These are phyloP conservation scores for Phytophthora tentaculata DNA, from an alignment of 352 stramenopile genomes.

Conservation along the genomic window DNA sequence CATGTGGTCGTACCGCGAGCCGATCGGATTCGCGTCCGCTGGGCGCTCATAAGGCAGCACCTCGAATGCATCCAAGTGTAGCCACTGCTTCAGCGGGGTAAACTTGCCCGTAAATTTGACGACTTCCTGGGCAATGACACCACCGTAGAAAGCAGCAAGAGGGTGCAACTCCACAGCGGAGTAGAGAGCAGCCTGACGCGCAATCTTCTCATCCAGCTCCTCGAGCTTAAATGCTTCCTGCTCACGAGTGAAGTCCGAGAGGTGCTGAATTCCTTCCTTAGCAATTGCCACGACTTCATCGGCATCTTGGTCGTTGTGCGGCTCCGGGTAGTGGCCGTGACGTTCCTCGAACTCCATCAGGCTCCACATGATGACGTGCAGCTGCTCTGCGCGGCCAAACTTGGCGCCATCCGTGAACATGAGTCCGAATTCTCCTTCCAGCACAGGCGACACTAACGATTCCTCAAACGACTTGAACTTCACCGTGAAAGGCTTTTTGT, in stretches of 20 bases:
- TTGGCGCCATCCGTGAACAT: conserved; percentile 90
- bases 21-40: conserved; percentile 56
- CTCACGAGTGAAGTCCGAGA: conserved; percentile 63
- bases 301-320: conserved; percentile 68
- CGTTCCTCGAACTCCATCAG: conserved; percentile 82
- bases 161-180: conserved; percentile 79
- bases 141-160: conserved; percentile 82
- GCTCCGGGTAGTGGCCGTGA: conserved; percentile 64
- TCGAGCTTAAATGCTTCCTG: conserved; percentile 70
- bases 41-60: conserved; percentile 72
- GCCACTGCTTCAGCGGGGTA: conserved; percentile 84
- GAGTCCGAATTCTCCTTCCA: conserved; percentile 74
- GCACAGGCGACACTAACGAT: conserved; percentile 67
- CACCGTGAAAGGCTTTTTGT: conserved; percentile 84
- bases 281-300: conserved; percentile 75
- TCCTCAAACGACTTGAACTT: conserved; percentile 82
- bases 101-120: conserved; percentile 92
- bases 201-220: conserved; percentile 73
- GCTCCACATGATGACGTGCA: conserved; percentile 80
- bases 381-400: conserved; percentile 85
- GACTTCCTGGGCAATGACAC: conserved; percentile 85
- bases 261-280: conserved; percentile 66
- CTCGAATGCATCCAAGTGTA: conserved; percentile 86
- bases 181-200: conserved; percentile 63
- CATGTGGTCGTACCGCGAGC: conserved; percentile 83